Base-by-base conservation (phyloP, 1,139 yeast species). In the Saccharomycopsis hybrid region DNA sequence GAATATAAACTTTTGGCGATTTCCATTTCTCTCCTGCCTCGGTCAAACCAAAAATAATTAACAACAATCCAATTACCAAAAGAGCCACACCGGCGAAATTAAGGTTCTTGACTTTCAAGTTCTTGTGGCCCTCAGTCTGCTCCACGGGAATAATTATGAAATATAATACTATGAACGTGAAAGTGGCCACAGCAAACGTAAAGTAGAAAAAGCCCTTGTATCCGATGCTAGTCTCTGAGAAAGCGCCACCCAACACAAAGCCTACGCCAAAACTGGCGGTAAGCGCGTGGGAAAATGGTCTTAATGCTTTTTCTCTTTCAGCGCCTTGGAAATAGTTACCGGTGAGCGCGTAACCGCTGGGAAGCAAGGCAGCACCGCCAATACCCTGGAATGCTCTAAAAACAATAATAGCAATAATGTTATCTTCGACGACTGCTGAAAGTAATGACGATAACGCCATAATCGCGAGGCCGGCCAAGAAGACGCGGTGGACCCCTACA, bases 371-470 rank as follows among this genome's bases (percentile, higher is more conserved):
- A 3, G 71, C 62, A 5, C 65, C 72, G 4, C 66, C 65, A 18
- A 68, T 53, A 13, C 71, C 71, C 56, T 67, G 71, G 2, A 68
- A 43, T 1, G 71, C 69, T 54, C 71, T 57, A 40, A 68, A 64
- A 1, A 66, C 60, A 49, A 63, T 60, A 29, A 56, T 50, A 18
- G 68, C 54, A 8, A 57, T 65, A 44, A 64, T 58, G 8, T 62
- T 51, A 41, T 61, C 57, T 29, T 58, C 58, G 13, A 61, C 62
- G 9, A 56, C 56, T 3, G 69, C 71, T 51, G 55, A 49, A 5
- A 68, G 54, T 29, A 66, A 53, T 9, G 65, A 55, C 47, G 63
- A 63, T 1, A 65, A 40, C 27, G 62, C 54, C 45, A 66, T 48
- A 4, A 54, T 28, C 2, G 52, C 46, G 47, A 56, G 51, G 4